These are phyloP conservation scores for Agroathelia rolfsii DNA, from an alignment of 1,284 basidiomycete genomes.

Conservation along the genomic window DNA sequence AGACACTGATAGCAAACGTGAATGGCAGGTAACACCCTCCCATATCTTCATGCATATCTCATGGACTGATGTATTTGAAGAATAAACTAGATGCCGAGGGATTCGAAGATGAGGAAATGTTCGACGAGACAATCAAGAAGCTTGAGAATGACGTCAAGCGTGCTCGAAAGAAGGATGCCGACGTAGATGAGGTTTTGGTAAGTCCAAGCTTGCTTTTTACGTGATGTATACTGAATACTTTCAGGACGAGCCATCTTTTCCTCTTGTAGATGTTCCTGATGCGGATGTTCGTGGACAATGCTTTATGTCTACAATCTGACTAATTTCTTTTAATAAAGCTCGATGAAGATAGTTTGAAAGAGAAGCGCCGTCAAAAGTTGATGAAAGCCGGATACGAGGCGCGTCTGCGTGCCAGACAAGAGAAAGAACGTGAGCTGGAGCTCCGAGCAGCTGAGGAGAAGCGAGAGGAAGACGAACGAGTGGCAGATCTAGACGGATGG, in stretches of 20 bases:
- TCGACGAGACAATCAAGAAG: constrained; percentile 72
- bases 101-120: constrained; percentile 59
- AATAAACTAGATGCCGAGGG: constrained; percentile 58
- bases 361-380: constrained; percentile 89
- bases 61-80: constrained; percentile 22
- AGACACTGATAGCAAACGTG: constrained; percentile 59
- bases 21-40: constrained; percentile 50
- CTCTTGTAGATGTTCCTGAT: constrained; percentile 86
- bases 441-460: constrained; percentile 66
- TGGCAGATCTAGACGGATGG: constrained; percentile 66
- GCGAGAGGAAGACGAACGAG: constrained; percentile 73
- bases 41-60: not conserved
- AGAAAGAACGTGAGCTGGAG: constrained; percentile 81
- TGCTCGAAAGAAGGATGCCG: constrained; percentile 64
- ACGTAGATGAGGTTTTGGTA: constrained; percentile 39
- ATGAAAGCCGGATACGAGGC: constrained; percentile 96
- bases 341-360: constrained; percentile 88
- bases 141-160: constrained; percentile 62
- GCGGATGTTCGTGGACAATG: constrained; percentile 63
- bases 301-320: too few relatives aligned
- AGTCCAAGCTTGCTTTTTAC: not conserved
- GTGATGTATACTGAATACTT: constrained; percentile 10
- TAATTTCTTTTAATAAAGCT: constrained; percentile 51
- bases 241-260: constrained; percentile 81
- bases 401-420: constrained; percentile 73